These are phyloP conservation scores for Psilocybe azurescens DNA, from an alignment of 768 basidiomycete genomes.

Conservation along the genomic window DNA sequence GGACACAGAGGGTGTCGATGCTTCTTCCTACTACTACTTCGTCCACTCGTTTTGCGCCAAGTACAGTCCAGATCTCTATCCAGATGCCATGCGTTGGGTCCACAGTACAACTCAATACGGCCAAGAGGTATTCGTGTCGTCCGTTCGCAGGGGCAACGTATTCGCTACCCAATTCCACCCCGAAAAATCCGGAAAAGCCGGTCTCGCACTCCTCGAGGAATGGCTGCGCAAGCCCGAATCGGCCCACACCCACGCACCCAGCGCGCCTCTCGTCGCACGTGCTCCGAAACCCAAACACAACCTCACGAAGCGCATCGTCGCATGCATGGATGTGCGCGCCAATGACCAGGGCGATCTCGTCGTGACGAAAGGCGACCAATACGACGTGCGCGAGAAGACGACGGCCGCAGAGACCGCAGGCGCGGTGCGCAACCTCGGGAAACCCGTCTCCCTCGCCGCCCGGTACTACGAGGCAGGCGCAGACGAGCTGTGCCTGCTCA, in stretches of 20 bases:
- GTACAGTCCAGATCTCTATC: constrained; percentile 62
- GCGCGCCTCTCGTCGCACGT: constrained; percentile 39
- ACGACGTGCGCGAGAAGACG: constrained; percentile 91
- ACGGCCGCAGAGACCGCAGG: constrained; percentile 57
- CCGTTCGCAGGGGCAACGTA: constrained; percentile 81
- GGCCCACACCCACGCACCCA: constrained; percentile 37
- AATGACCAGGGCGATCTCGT: constrained; percentile 97
- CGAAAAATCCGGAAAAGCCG: constrained; percentile 93
- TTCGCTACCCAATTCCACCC: constrained; percentile 98
- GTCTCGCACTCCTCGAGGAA: constrained; percentile 75
- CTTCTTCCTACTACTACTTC: constrained; percentile 87
- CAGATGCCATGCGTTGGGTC: constrained; percentile 73
- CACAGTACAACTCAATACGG: constrained; percentile 94
- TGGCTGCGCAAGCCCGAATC: constrained; percentile 74
- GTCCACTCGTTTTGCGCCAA: constrained; percentile 94
- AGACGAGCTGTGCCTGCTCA: constrained; percentile 96
- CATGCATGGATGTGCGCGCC: constrained; percentile 96
- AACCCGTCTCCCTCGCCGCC: constrained; percentile 89
- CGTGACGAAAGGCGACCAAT: constrained; percentile 99
- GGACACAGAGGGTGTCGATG: constrained; percentile 51
- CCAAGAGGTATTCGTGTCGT: constrained; percentile 87
- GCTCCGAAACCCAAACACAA: constrained; percentile 57
- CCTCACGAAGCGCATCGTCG: constrained; percentile 93
- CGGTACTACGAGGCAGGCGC: constrained; percentile 89
- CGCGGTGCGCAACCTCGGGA: constrained; percentile 94